Percentiles rank a stretch among this genome's conserved stretches.
Conservation (phyloP, 1,139 yeast species). For the Taphrina confusa region DNA sequence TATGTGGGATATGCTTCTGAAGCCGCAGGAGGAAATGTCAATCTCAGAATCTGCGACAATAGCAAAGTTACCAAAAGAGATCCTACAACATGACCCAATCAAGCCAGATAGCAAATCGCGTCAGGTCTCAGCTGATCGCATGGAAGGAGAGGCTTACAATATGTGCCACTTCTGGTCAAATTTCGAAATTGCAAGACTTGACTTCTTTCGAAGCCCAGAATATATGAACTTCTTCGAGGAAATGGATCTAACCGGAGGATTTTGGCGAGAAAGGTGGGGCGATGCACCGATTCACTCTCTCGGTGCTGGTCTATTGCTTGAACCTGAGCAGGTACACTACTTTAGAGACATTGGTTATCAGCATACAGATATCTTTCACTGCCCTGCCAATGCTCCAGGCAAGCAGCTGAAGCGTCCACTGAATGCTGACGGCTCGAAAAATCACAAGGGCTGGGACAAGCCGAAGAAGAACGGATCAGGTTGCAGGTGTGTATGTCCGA, state of each 20-base stretch:
- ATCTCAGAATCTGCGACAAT: conserved; percentile 35
- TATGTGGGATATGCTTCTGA: conserved; percentile 49
- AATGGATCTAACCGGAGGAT: conserved; percentile 73
- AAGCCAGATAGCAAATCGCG: conserved; percentile 38
- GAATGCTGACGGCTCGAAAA: conserved; percentile 43
- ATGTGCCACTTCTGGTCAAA: conserved; percentile 92
- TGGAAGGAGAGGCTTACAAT: conserved; percentile 63
- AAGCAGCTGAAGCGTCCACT: conserved; percentile 45
- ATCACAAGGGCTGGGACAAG: conserved; percentile 50
- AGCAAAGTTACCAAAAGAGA: conserved; percentile 34
- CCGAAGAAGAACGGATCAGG: conserved; percentile 66
- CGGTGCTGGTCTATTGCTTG: conserved; percentile 72
- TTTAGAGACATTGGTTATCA: conserved; percentile 87
- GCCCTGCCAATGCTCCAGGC: conserved; percentile 67
- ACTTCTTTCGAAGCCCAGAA: conserved; percentile 62
- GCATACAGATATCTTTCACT: conserved; percentile 76
- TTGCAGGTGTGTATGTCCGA: conserved; percentile 82
- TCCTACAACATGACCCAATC: conserved; percentile 30
- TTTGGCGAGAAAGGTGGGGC: conserved; percentile 89
- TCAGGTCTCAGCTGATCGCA: conserved; percentile 39
- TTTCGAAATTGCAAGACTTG: conserved; percentile 83
- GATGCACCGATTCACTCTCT: conserved; percentile 91
- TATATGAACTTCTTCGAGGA: conserved; percentile 67
- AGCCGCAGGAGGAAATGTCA: conserved; percentile 43
- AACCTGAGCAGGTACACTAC: conserved; percentile 72